These are phyloP conservation scores for Trichoderma citrinoviride DNA, from an alignment of 2,329 filamentous ascomycete species.

Conservation along the genomic window DNA sequence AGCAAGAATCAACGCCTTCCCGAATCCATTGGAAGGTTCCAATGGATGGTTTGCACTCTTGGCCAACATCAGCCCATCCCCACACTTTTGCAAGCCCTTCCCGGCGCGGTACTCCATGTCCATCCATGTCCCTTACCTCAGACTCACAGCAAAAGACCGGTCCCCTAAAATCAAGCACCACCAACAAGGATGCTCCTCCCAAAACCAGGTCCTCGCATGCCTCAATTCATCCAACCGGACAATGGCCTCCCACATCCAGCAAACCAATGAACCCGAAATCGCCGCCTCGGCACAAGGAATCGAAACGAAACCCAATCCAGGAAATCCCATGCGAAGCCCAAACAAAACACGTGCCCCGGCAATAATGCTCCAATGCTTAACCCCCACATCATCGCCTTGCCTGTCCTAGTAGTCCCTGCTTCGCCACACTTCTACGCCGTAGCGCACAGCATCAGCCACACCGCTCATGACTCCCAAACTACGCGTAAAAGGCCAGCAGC, in stretches of 20 bases:
- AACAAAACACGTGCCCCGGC: neutral
- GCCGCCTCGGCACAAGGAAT: neutral
- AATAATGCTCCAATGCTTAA: neutral
- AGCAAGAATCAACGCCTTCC: neutral
- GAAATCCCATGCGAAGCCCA: neutral
- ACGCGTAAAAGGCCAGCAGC: too few relatives aligned
- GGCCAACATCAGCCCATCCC: neutral
- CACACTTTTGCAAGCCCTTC: neutral
- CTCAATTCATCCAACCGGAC: too few relatives aligned
- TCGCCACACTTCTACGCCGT: neutral
- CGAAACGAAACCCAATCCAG: neutral
- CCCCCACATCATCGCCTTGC: neutral
- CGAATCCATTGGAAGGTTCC: slow-evolving; percentile 1
- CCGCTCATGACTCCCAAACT: neutral
- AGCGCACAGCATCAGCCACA: slow-evolving; percentile 2
- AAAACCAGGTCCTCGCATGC: too few relatives aligned
- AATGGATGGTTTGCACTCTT: neutral
- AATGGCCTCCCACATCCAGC: neutral
- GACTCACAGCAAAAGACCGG: neutral
- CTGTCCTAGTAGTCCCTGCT: neutral
- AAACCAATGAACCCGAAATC: neutral
- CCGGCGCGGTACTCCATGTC: too few relatives aligned
- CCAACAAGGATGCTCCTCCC: too few relatives aligned
- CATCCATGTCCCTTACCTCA: too few relatives aligned
- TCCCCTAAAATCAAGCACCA: too few relatives aligned